These are phyloP conservation scores for Endothia cerciana DNA, from an alignment of 2,329 filamentous ascomycete species.

Conservation along the genomic window DNA sequence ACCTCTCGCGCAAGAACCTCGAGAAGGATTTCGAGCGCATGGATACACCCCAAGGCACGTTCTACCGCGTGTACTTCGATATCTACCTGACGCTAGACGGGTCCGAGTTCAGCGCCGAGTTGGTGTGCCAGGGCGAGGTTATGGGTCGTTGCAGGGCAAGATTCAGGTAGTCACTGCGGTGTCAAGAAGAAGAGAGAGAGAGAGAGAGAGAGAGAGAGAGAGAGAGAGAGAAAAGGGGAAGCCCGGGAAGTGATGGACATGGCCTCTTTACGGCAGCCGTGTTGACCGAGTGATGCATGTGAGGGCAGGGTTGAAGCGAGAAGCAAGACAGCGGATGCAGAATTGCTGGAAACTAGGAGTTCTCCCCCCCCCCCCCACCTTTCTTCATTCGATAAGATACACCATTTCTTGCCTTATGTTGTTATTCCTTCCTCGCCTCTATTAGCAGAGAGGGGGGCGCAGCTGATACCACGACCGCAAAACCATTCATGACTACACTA, in stretches of 20 bases:
- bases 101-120: constrained; percentile 95
- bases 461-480: constrained; percentile 14
- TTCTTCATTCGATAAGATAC: not conserved
- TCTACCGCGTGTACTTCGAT: constrained; percentile 82
- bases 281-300: not conserved
- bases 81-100: constrained; percentile 94
- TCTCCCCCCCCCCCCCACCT: not conserved
- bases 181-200: constrained; percentile 29
- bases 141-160: constrained; percentile 95
- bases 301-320: not conserved
- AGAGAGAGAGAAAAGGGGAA: constrained; percentile 1
- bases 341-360: not conserved
- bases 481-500: not conserved
- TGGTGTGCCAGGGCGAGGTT: constrained; percentile 98
- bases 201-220: constrained; percentile 7
- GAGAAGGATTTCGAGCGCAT: constrained; percentile 99
- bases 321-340: not conserved
- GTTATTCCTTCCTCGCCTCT: constrained; percentile 27
- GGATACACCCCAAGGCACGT: constrained; percentile 97
- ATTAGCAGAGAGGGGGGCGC: constrained; percentile 18
- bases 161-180: constrained; percentile 72
- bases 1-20: constrained; percentile 95
- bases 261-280: too few species aligned
- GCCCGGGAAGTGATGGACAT: not conserved
- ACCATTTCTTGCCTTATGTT: constrained; percentile 18